Conservation (phyloP, 192 early-diverging fungal genomes). For the Lobosporangium transversale region DNA sequence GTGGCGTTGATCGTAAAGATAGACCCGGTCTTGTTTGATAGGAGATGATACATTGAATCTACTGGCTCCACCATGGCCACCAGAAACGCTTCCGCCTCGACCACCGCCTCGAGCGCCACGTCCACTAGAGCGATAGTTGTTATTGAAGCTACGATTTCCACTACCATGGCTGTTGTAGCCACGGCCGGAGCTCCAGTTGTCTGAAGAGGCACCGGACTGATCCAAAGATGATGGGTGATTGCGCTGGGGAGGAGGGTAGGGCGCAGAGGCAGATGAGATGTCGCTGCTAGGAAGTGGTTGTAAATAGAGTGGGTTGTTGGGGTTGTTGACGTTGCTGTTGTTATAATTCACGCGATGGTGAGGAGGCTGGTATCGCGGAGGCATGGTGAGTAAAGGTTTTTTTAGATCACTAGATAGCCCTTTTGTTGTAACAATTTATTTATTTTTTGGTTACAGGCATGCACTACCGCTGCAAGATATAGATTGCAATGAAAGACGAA, state of each 20-base stretch:
- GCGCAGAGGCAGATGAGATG: constrained; percentile 11
- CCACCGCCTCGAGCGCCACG: constrained; percentile 13
- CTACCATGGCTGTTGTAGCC: not conserved
- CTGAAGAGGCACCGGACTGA: constrained; percentile 9
- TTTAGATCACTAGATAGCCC: not conserved
- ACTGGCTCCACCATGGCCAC: constrained; percentile 18
- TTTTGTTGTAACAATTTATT: too few relatives aligned
- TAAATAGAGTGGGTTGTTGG: constrained; percentile 43
- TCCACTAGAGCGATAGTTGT: constrained; percentile 2
- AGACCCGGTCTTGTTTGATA: constrained; percentile 32
- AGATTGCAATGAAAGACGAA: not conserved
- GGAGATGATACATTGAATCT: constrained; percentile 20
- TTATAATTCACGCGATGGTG: constrained; percentile 27
- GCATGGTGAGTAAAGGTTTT: constrained; percentile 16
- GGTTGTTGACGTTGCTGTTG: constrained; percentile 50
- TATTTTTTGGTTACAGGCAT: too few relatives aligned
- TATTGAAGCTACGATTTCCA: constrained; percentile 17
- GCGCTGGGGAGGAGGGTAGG: constrained; percentile 32
- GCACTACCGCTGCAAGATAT: not conserved
- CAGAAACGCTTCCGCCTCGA: constrained; percentile 22
- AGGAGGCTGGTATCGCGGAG: constrained; percentile 45
- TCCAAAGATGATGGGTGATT: constrained; percentile 24
- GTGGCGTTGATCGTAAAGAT: constrained; percentile 50
- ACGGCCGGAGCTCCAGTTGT: constrained; percentile 13
- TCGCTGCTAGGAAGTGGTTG: constrained; percentile 20